Evolutionary conservation across 2,329 filamentous ascomycete genomes (phyloP).

Genomic region (Paraphaeosphaeria sporulosa): DNA sequence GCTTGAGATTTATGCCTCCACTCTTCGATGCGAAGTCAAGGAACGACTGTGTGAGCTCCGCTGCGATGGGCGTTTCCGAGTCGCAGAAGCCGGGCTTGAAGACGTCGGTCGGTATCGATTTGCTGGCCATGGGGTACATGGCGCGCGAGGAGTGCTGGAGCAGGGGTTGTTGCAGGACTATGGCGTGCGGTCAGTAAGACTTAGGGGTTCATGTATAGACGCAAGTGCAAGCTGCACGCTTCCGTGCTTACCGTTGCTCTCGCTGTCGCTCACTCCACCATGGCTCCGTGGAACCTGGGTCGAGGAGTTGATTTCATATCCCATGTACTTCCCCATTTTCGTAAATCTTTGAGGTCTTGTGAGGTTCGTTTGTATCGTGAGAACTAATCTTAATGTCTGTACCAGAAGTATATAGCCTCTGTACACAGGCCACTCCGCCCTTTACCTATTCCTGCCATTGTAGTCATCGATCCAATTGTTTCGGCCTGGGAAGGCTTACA

Average conservation of each 20-base stretch:
- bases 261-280: not conserved
- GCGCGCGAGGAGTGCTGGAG: slow-evolving; percentile 23
- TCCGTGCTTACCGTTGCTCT: not conserved
- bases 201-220: not conserved
- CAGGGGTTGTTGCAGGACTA: slow-evolving; percentile 21
- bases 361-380: not conserved
- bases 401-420: too few relatives aligned
- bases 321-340: not conserved
- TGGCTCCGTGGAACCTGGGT: not conserved
- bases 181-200: not conserved
- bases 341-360: not conserved
- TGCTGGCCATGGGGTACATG: slow-evolving; percentile 24
- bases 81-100: slow-evolving; percentile 25
- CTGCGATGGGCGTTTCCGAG: slow-evolving; percentile 20
- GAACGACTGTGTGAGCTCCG: slow-evolving; percentile 21
- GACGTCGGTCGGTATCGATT: slow-evolving; percentile 17
- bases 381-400: too few relatives aligned
- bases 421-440: too few relatives aligned
- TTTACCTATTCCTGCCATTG: not conserved
- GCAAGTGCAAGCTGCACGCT: too few relatives aligned
- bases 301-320: not conserved
- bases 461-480: not conserved
- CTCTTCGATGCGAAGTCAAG: slow-evolving; percentile 20
- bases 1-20: slow-evolving; percentile 19
- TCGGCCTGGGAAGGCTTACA: not conserved